Base-by-base conservation (phyloP, 2,329 filamentous ascomycete species). In the Colletotrichum ledebouriae region DNA sequence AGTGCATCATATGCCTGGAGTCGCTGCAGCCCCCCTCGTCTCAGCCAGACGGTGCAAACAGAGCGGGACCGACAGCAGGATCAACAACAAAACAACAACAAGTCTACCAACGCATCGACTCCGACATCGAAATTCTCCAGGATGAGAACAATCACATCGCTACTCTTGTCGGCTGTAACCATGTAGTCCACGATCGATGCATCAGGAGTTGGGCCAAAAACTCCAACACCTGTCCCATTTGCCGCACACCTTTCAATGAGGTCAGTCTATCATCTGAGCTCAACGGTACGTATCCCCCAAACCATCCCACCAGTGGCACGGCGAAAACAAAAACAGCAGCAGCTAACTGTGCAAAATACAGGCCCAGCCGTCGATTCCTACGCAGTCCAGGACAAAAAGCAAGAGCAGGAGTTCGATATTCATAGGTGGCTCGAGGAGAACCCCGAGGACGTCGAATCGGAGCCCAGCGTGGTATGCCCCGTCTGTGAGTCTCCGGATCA, bases 161-260 rank as follows among this genome's bases (percentile, higher is more conserved):
- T 46, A 80, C 86, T 63, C 87, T 91, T 57, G 84, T 89, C 69
- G 91, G 94, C 53, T 99, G 96, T 80, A 92, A 93, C 67, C 97
- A 99, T 84, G 88, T 94, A 73, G 85, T 99, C 73, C 96, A 99
- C 82, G 91, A 99, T 82, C 90, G 92, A 59, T 99, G 96, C 80
- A 86, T 99, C 73, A 92, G 92, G 74, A 93, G 94, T 73, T 99
- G 96, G 96, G 94, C 95, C 52, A 93, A 97, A 81, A 92, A 97
- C 79, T 95, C 96, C 71, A 99, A 98, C 81, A 98, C 94, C 78
- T 99, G 96, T 80, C 96, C 96, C 52, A 97, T 99, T 79, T 99
- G 96, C 81, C 92, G 96, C 73, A 92, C 93, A 75, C 89, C 87
- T 71, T 98, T 99, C 83, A 95, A 98, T 80, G 83, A 91, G 74